phyloP scores from a whole-genome alignment of 192 early-diverging fungal species.

The Thamnidium elegans region DNA sequence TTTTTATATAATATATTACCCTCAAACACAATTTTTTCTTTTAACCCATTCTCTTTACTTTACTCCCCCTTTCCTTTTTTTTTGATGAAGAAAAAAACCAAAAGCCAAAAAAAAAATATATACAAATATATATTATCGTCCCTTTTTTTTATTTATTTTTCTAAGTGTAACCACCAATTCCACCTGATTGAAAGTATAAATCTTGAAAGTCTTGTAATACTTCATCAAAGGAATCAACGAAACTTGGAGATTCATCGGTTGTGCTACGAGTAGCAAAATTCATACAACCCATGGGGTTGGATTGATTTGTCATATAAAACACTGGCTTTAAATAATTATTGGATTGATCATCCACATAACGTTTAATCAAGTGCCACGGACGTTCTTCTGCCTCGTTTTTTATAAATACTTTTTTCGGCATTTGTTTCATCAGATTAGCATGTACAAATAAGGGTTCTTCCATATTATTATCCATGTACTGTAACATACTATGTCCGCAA shows the following conservation, averaged over 20 bases:
- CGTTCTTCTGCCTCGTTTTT: conserved; percentile 8
- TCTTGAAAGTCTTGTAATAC: conserved; percentile 23
- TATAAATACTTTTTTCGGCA: conserved; percentile 19
- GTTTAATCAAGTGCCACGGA: conserved; percentile 23
- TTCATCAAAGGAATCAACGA: conserved; percentile 18
- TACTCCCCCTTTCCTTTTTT: background rate
- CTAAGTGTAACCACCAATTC: conserved; percentile 21
- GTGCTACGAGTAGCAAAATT: conserved; percentile 14
- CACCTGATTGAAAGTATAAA: conserved; percentile 31
- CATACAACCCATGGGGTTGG: conserved; percentile 21
- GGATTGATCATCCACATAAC: conserved; percentile 10
- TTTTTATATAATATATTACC: background rate
- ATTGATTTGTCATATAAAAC: conserved; percentile 20
- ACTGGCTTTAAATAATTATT: conserved; percentile 22
- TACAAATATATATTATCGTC: background rate
- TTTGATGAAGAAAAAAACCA: background rate
- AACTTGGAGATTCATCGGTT: conserved; percentile 12
- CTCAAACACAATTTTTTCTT: background rate
- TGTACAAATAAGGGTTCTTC: conserved; percentile 27
- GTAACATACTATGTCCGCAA: conserved; percentile 37
- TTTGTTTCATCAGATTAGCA: conserved; percentile 37
- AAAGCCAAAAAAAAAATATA: background rate
- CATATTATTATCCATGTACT: conserved; percentile 14
- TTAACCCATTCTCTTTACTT: background rate
- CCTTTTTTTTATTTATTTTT: no score